Evolutionary conservation across 169 alveolate species (phyloP).

Genomic region (Eimeria nieschulzi): DNA sequence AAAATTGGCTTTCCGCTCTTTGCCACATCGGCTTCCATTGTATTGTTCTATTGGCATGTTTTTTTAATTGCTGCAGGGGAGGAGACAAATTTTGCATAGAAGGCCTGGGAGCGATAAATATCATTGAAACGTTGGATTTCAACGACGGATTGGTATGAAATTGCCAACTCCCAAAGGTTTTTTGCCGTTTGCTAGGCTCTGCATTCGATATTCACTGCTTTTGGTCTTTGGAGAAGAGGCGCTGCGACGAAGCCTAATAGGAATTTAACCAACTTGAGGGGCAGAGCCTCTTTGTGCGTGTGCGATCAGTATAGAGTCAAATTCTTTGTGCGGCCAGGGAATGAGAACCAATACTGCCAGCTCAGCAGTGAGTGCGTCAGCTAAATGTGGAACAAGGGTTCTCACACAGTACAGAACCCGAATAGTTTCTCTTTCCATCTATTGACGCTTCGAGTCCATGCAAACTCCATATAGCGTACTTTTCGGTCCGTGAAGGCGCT

Average conservation of each 20-base stretch:
- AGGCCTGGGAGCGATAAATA: slow-evolving; percentile 42
- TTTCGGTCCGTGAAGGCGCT: too few species aligned
- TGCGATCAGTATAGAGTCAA: slow-evolving; percentile 9
- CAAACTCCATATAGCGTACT: too few species aligned
- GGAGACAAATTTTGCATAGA: slow-evolving; percentile 31
- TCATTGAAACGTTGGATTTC: slow-evolving; percentile 40
- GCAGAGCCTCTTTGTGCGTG: too few species aligned
- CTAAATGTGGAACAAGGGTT: too few species aligned
- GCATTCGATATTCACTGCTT: too few species aligned
- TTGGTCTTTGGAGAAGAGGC: too few species aligned
- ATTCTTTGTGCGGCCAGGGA: slow-evolving; percentile 5
- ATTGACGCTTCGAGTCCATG: too few species aligned
- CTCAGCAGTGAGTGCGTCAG: neutral
- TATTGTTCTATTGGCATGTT: neutral
- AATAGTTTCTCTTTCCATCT: too few species aligned
- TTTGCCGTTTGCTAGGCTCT: too few species aligned
- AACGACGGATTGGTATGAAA: slow-evolving; percentile 44
- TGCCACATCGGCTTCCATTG: neutral
- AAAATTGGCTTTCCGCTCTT: neutral
- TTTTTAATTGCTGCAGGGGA: slow-evolving; percentile 26
- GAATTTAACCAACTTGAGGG: too few species aligned
- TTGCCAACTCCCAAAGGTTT: neutral
- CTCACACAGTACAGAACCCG: too few species aligned
- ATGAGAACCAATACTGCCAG: slow-evolving; percentile 19
- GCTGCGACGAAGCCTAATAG: too few species aligned